Base-by-base conservation (phyloP, 768 basidiomycete genomes). In the Termitomyces sp. region DNA sequence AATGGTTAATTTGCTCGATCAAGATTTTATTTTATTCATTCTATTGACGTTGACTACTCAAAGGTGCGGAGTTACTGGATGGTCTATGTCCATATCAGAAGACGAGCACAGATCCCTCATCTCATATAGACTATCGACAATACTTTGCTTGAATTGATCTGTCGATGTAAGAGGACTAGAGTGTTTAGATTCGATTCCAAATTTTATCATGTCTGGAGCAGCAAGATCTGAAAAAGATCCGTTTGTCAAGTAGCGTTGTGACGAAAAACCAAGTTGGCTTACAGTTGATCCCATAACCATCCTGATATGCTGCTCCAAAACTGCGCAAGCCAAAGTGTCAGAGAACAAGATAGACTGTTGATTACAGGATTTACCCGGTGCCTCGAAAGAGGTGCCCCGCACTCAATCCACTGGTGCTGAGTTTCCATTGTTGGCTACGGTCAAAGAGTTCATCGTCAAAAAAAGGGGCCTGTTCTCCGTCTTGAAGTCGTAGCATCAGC, bases 201-300 rank as follows among this genome's bases (percentile, higher is more conserved):
- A 95, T 72, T 94, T 95, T 68, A 98, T 78, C 58, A 86, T 77
- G 45, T 86, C 74, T 15, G 87, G 84, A 15, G 87, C 92, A 58
- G 90, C 82, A 58, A 96, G 81, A 71, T 97, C 95, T 96, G 64
- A 24, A 53, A 56, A 33, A 54, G 30, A 24, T 16, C 41, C 36
- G 34, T 13, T 50, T 20, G 13, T 22, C 2, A 42, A 9, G 49
- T 11, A 13, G 50, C 16, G 31, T 37, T 37, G 11, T 4, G 7
- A 46, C 8, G 16, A n/a, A n/a, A 24, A 5, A 50, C 20, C 60
- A 22, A 20, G 49, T 30, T 42, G 22, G 78, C 89, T 66, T 68
- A 94, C 94, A 98, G 69, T 93, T 96, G 65, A 97, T 89, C 1
- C 95, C 95, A 76, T 95, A 96, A 9, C 95, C 95, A 75, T 95